Evolutionary conservation across 495 filamentous ascomycete genomes (phyloP), one percentile per base, ranked within the genome.

Genomic region (Hyaloscypha variabilis): DNA sequence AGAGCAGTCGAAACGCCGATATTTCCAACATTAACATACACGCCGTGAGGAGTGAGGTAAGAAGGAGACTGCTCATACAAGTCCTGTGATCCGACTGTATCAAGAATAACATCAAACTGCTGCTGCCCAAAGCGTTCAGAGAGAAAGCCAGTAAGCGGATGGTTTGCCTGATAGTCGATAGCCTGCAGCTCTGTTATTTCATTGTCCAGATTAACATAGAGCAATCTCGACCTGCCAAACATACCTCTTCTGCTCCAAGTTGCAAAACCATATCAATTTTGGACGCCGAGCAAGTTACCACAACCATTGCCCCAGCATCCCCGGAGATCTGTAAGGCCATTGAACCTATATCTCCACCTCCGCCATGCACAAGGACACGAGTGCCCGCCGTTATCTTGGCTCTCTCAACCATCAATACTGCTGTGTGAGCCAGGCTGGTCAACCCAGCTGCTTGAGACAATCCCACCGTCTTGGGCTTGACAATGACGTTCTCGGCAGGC

Each of bases 261-360:
- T 24, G 17, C 17, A 51, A 6, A 6, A 51, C 49, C 49, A 51
- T n/a, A 19, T 24, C n/a, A 19, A 24, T n/a, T 51, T 51, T 51
- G 6, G 49, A 51, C 49, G 6, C 49, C 49, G 17, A 51, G 49
- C 49, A 51, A 5, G 49, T 51, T 51, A 24, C 49, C 49, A 19
- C 17, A 5, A 51, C 49, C 49, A 6, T 19, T n/a, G 49, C 49
- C 23, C 49, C 76, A 39, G 42, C 55, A 21, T 63, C 58, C 39
- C 71, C 63, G 1, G 65, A 73, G 58, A 81, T 70, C 68, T 82
- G 80, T 63, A 80, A 68, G 23, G 69, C 73, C 67, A 78, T 58
- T 2, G 57, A 64, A 11, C 80, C 80, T 6, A 79, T 66, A 39
- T 78, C 80, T 6, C 80, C 80, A 60, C 77, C 75, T 0, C 75